Base-by-base conservation (phyloP, 371 early-diverging fungal species). In the Cladochytrium tenue region DNA sequence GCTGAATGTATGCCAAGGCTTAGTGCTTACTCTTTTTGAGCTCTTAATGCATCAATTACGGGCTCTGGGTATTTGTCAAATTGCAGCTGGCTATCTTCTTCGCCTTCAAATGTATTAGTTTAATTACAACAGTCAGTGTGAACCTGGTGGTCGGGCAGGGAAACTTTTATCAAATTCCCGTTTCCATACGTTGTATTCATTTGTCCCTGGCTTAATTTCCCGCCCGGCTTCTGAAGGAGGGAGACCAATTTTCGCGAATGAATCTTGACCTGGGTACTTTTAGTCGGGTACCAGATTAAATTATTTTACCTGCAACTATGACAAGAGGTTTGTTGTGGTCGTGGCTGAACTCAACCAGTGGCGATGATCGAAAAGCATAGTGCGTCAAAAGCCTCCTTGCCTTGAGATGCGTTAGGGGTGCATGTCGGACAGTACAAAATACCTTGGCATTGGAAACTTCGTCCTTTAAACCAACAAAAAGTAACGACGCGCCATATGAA, bases 251-350 rank as follows among this genome's bases (percentile, higher is more conserved):
- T 71, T 70, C 2, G 79, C 67, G 28, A 82, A 62, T 5, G 73
- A n/a, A 61, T 82, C 82, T 32, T 73, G 71, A 20, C 80, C 78
- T 75, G 1, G 13, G 56, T 17, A 25, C n/a, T n/a, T 27, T 58
- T 28, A 58, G 58, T 15, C 25, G 7, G 43, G 20, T 43, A 43
- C 20, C 43, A 13, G n/a, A n/a, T 43, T 43, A 10, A 43, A 1
- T 57, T 59, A 32, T 60, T 17, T 33, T 33, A 70, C 81, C 82
- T 30, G 80, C 74, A 4, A 70, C 60, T 20, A 82, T 67, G 28
- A 68, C 53, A 4, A 82, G 15, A 13, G 82, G 79, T 57, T 78
- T 79, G 67, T 75, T 78, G 59, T 71, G 68, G 55, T 82, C 82
- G 1, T 67, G 43, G n/a, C 57, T 51, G 23, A 73, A 25, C 23